Conservation (phyloP, 306 rosid species). For the Aeschynomene evenia region DNA sequence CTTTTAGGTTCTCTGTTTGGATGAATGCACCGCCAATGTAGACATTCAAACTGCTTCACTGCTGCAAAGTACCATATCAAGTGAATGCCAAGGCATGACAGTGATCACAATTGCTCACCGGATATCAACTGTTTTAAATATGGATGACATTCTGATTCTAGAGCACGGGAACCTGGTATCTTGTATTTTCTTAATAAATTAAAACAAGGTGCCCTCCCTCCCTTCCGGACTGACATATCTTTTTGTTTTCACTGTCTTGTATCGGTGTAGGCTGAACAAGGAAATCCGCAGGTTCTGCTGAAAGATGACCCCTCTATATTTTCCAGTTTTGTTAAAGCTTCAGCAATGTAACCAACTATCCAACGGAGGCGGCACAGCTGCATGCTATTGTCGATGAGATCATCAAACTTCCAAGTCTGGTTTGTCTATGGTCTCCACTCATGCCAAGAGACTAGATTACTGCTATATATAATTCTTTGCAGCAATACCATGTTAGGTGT, state of each 20-base stretch:
- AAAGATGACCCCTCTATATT: constrained; percentile 57
- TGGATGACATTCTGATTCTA: constrained; percentile 79
- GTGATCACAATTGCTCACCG: constrained; percentile 94
- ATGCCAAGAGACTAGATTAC: background rate
- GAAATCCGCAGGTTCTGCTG: constrained; percentile 72
- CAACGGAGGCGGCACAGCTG: constrained; percentile 14
- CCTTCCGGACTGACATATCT: no score
- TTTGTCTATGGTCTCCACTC: background rate
- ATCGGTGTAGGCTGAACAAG: constrained; percentile 64
- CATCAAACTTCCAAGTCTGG: background rate
- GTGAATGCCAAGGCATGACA: constrained; percentile 78
- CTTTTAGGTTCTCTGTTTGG: constrained; percentile 85
- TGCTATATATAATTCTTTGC: background rate
- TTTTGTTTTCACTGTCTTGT: background rate
- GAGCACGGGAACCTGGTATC: constrained; percentile 85
- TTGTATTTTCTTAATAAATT: constrained; percentile 20
- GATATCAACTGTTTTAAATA: constrained; percentile 75
- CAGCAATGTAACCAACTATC: constrained; percentile 54
- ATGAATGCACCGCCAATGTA: constrained; percentile 92
- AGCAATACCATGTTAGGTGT: background rate
- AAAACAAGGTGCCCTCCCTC: no score
- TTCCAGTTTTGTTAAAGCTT: constrained; percentile 73
- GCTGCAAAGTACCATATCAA: constrained; percentile 70
- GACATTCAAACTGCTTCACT: constrained; percentile 83
- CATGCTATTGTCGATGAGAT: background rate